A percentile compares a stretch with the other conserved stretches of the same genome.
Evolutionary conservation across 2,329 filamentous ascomycete genomes (phyloP).

Genomic region (Emericellopsis cladophorae): DNA sequence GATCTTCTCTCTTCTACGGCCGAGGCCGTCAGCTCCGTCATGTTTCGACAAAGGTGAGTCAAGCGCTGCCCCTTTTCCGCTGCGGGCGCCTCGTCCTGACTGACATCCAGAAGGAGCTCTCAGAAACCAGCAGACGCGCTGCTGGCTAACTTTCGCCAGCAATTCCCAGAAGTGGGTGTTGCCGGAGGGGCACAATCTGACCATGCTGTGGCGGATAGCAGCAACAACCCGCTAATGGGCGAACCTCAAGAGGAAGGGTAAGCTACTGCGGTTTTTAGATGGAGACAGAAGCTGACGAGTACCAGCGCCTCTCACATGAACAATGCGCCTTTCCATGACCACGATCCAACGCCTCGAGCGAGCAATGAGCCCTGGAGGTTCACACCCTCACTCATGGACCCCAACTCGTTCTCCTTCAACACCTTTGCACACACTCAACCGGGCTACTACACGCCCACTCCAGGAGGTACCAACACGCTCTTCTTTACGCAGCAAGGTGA

Average conservation of each 20-base stretch:
- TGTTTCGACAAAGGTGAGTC: constrained; percentile 3
- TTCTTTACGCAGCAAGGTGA: constrained; percentile 79
- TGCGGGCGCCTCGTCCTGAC: background rate
- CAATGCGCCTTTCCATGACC: constrained; percentile 40
- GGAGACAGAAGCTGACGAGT: background rate
- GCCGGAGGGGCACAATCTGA: too few species aligned
- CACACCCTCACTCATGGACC: constrained; percentile 79
- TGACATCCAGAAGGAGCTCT: constrained; percentile 49
- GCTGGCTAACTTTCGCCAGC: constrained; percentile 71
- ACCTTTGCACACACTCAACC: constrained; percentile 68
- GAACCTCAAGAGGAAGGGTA: background rate
- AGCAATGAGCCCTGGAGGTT: constrained; percentile 76
- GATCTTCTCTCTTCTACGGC: background rate
- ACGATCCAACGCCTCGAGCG: constrained; percentile 71
- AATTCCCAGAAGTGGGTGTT: constrained; percentile 56
- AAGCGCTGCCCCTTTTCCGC: background rate
- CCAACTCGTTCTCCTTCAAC: constrained; percentile 70
- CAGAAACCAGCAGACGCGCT: constrained; percentile 82
- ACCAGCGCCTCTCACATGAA: constrained; percentile 6
- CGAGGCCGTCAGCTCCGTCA: background rate
- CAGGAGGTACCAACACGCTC: constrained; percentile 65
- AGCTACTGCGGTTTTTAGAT: background rate
- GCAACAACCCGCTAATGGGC: too few species aligned
- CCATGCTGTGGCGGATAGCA: too few species aligned
- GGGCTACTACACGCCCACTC: constrained; percentile 80